Conservation (phyloP, 2,329 filamentous ascomycete genomes). For the Talaromyces sp. region DNA sequence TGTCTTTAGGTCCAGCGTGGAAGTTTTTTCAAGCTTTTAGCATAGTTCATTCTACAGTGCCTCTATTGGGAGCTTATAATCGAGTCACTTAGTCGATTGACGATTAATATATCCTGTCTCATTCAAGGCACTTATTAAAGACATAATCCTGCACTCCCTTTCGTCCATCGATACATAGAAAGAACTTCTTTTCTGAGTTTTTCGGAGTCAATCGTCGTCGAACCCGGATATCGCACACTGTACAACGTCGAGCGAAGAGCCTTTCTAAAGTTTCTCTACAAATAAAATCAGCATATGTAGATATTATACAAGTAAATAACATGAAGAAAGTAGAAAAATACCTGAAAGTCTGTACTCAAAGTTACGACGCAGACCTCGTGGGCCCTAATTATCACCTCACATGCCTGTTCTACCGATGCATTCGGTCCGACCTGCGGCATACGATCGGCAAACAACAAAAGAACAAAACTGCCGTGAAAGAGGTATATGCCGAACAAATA, state of each 20-base stretch:
- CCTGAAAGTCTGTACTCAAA: conserved; percentile 48
- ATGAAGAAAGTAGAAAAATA: conserved; percentile 17
- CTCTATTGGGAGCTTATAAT: not conserved
- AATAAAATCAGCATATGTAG: not conserved
- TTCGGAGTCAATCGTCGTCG: not conserved
- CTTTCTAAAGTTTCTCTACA: conserved; percentile 52
- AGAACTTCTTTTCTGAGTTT: not conserved
- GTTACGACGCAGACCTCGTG: conserved; percentile 51
- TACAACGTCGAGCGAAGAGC: conserved; percentile 49
- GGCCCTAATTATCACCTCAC: conserved; percentile 48
- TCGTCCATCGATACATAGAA: conserved; percentile 1
- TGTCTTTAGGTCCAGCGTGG: conserved; percentile 53
- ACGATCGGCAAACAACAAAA: conserved; percentile 41
- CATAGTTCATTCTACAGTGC: not conserved
- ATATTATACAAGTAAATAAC: not conserved
- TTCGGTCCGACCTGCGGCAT: conserved; percentile 46
- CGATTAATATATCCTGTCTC: no score
- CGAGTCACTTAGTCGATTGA: not conserved
- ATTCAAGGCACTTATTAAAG: not conserved
- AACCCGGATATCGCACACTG: conserved; percentile 36
- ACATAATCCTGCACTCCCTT: not conserved
- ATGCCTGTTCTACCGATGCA: conserved; percentile 44
- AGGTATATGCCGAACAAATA: conserved; percentile 52
- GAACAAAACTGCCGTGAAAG: conserved; percentile 48
- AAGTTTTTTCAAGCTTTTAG: conserved; percentile 40